A percentile compares a stretch with the other conserved stretches of the same genome.
These are phyloP conservation scores for Capsicum rhomboideum DNA, from an alignment of 257 asterid species.

Conservation along the genomic window DNA sequence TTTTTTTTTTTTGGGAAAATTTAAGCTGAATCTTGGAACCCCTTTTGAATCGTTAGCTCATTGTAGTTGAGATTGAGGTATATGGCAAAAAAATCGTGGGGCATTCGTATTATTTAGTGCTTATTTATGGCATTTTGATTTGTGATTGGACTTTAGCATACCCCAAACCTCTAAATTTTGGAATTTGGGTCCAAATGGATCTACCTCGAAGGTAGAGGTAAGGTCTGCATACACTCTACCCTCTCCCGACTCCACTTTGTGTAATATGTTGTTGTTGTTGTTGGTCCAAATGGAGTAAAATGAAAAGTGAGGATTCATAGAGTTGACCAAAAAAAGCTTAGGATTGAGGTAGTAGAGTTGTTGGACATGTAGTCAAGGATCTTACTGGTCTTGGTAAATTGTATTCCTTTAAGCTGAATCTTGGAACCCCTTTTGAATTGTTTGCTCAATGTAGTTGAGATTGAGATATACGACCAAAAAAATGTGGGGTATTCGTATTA, in stretches of 20 bases:
- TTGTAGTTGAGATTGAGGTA: neutral
- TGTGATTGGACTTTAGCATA: neutral
- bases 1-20: too few relatives aligned
- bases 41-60: neutral
- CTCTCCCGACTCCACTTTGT: too few relatives aligned
- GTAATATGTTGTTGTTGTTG: too few relatives aligned
- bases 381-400: constrained; percentile 63
- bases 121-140: neutral
- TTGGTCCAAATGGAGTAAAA: neutral
- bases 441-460: neutral
- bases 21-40: neutral
- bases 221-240: too few relatives aligned
- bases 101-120: neutral
- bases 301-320: neutral
- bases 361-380: constrained; percentile 22
- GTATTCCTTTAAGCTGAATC: neutral
- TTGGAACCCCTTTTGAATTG: neutral
- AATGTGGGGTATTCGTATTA: neutral
- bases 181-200: neutral
- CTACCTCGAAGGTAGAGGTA: too few relatives aligned
- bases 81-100: too few relatives aligned
- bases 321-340: neutral
- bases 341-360: neutral
- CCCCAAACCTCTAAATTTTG: neutral
- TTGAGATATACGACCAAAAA: neutral